Evolutionary conservation across 305 asterid species (phyloP).

Genomic region (Striga hermonthica): DNA sequence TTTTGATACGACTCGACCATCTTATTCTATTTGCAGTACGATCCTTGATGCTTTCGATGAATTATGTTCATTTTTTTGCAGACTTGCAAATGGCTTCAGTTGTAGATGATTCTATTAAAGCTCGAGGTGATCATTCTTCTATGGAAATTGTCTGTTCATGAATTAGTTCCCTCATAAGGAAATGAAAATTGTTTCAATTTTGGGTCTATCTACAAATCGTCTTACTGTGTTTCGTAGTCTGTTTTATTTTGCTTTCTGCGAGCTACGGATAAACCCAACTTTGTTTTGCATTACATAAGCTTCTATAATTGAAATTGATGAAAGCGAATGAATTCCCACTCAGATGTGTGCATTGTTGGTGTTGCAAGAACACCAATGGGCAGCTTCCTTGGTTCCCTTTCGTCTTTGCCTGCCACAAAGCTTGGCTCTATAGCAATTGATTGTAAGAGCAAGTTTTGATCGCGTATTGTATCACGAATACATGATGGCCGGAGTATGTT

Average conservation of each 20-base stretch:
- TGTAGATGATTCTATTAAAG: conserved; percentile 44
- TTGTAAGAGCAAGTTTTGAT: conserved; percentile 39
- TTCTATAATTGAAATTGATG: conserved; percentile 10
- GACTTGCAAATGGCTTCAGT: conserved; percentile 55
- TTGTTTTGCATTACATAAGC: neutral
- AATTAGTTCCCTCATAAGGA: neutral
- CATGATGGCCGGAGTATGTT: neutral
- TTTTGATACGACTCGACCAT: too few relatives aligned
- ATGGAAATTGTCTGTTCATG: neutral
- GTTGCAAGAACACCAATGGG: conserved; percentile 97
- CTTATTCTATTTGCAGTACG: too few relatives aligned
- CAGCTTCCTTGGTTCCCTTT: conserved; percentile 78
- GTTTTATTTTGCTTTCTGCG: conserved; percentile 1
- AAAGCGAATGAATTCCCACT: conserved; percentile 25
- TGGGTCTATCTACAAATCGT: neutral
- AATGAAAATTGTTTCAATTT: neutral
- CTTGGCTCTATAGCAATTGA: conserved; percentile 87
- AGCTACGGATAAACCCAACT: conserved; percentile 12
- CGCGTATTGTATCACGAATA: neutral
- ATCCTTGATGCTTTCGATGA: too few relatives aligned
- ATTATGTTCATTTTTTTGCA: conserved; percentile 32
- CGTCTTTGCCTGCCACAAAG: conserved; percentile 84
- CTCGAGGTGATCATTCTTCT: conserved; percentile 49
- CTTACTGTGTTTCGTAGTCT: neutral
- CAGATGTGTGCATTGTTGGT: conserved; percentile 97